Conservation (phyloP, 495 filamentous ascomycete genomes). For the Daldinia bambusicola region DNA sequence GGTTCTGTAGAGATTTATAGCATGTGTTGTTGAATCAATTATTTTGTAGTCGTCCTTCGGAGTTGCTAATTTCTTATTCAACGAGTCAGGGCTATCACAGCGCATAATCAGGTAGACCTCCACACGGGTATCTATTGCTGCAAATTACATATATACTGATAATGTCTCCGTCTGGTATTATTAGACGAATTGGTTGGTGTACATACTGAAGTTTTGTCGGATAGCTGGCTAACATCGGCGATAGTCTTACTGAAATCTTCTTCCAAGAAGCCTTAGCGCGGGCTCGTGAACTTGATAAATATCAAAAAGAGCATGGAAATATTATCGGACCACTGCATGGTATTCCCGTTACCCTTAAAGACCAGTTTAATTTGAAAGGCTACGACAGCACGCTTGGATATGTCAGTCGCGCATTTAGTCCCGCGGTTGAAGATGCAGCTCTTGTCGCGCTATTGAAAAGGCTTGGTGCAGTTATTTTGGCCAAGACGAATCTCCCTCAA, state of each 20-base stretch:
- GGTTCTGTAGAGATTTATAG: slow-evolving; percentile 49
- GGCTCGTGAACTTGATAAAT: slow-evolving; percentile 68
- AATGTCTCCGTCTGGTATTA: background rate
- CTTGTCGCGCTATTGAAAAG: slow-evolving; percentile 77
- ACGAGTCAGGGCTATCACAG: slow-evolving; percentile 17
- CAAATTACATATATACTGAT: background rate
- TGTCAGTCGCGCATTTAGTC: slow-evolving; percentile 66
- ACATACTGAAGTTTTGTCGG: background rate
- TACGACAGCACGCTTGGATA: slow-evolving; percentile 83
- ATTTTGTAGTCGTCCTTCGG: background rate
- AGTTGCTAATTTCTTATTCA: slow-evolving; percentile 13
- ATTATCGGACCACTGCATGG: slow-evolving; percentile 73
- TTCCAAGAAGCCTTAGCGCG: slow-evolving; percentile 69
- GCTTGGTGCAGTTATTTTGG: slow-evolving; percentile 82
- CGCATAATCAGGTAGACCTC: slow-evolving; percentile 47
- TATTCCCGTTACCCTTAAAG: slow-evolving; percentile 82
- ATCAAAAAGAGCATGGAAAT: slow-evolving; percentile 58
- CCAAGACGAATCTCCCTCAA: slow-evolving; percentile 85
- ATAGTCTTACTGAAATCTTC: slow-evolving; percentile 67
- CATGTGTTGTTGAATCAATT: background rate
- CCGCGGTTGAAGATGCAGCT: slow-evolving; percentile 67
- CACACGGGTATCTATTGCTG: slow-evolving; percentile 9
- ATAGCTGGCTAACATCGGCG: slow-evolving; percentile 43
- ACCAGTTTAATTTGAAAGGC: slow-evolving; percentile 76
- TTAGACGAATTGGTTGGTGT: slow-evolving; percentile 57